Evolutionary conservation across 1,284 basidiomycete genomes (phyloP).

Genomic region (Volvariella volvacea): DNA sequence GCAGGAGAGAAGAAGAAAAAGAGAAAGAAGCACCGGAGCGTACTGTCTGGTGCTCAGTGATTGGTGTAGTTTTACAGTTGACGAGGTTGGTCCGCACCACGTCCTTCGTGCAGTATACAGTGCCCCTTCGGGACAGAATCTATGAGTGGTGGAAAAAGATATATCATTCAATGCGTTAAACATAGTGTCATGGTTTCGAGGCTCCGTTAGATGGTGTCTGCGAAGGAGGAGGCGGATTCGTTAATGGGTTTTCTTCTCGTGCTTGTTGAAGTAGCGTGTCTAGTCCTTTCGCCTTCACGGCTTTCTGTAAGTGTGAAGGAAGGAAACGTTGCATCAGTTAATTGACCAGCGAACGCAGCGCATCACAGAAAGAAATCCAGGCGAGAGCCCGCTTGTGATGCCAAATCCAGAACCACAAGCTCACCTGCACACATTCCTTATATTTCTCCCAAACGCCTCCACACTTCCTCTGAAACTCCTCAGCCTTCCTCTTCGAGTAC

Average conservation of each 20-base stretch:
- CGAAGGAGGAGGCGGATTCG: constrained; percentile 31
- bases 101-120: constrained; percentile 85
- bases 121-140: constrained; percentile 87
- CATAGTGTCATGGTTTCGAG: no score
- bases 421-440: constrained; percentile 66
- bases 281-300: constrained; percentile 75
- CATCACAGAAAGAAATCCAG: not conserved
- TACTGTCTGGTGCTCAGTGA: constrained; percentile 80
- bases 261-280: constrained; percentile 75
- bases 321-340: constrained; percentile 5
- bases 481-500: constrained; percentile 54
- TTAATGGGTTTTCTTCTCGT: constrained; percentile 74
- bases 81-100: constrained; percentile 55
- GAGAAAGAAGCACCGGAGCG: constrained; percentile 63
- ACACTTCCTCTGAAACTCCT: constrained; percentile 79
- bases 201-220: constrained; percentile 4
- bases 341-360: not conserved
- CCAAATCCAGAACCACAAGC: constrained; percentile 14
- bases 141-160: constrained; percentile 94
- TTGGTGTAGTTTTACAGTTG: constrained; percentile 82
- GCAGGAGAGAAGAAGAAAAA: no score
- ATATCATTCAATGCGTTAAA: no score
- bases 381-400: not conserved
- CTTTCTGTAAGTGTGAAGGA: constrained; percentile 60
- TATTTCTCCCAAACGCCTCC: constrained; percentile 79